These are phyloP conservation scores for Vigna radiata DNA, from an alignment of 306 rosid species.

Conservation along the genomic window DNA sequence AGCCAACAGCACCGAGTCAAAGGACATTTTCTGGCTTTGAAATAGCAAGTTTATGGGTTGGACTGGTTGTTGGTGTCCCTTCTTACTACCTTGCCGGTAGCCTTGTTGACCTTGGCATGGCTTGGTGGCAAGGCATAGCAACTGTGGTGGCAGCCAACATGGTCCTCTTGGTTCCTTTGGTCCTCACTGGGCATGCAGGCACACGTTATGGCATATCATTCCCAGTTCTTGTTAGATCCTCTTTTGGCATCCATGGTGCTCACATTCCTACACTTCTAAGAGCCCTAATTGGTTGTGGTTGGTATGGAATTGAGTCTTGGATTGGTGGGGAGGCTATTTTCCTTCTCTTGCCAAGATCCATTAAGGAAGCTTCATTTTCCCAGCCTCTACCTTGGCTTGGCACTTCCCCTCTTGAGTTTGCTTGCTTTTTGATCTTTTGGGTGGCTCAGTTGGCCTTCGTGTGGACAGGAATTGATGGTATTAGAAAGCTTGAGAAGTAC, in stretches of 20 bases:
- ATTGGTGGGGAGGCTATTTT: conserved; percentile 93
- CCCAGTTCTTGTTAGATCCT: conserved; percentile 83
- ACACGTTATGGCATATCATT: conserved; percentile 84
- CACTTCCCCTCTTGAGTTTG: conserved; percentile 82
- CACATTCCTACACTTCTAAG: conserved; percentile 83
- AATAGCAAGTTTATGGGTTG: conserved; percentile 79
- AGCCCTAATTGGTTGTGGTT: conserved; percentile 92
- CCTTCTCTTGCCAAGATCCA: conserved; percentile 66
- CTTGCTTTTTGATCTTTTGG: conserved; percentile 76
- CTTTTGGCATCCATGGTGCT: conserved; percentile 87
- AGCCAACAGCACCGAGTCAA: conserved; percentile 62
- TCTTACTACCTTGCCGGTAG: conserved; percentile 88
- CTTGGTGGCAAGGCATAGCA: conserved; percentile 97
- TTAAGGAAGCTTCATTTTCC: conserved; percentile 52
- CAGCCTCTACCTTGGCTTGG: conserved; percentile 70
- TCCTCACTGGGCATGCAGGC: conserved; percentile 85
- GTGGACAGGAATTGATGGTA: conserved; percentile 87
- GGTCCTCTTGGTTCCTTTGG: conserved; percentile 60
- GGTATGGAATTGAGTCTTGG: conserved; percentile 98
- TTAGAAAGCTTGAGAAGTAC: conserved; percentile 74
- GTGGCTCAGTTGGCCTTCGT: conserved; percentile 67
- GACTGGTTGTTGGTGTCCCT: conserved; percentile 93
- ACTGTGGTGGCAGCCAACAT: conserved; percentile 78
- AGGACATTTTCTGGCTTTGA: conserved; percentile 75
- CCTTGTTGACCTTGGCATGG: conserved; percentile 92